Evolutionary conservation across 2,329 filamentous ascomycete genomes (phyloP).

Genomic region (Exophiala calicioides): DNA sequence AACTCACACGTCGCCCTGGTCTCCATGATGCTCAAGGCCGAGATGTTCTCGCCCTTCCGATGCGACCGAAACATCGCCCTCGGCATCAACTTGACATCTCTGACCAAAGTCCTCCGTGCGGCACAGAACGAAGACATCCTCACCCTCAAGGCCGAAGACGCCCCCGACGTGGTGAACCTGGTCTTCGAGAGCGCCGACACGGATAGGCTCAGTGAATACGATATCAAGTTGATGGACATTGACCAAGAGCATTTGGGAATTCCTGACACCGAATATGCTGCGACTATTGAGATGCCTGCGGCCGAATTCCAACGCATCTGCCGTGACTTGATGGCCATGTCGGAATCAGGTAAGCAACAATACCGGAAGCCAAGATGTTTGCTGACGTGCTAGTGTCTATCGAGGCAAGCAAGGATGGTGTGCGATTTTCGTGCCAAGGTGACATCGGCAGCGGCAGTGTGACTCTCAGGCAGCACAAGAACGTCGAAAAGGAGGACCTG

Average conservation of each 20-base stretch:
- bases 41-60: conserved; percentile 90
- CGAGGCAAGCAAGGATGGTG: conserved; percentile 93
- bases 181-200: conserved; percentile 87
- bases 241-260: conserved; percentile 99
- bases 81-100: conserved; percentile 91
- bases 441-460: conserved; percentile 96
- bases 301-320: conserved; percentile 93
- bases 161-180: conserved; percentile 91
- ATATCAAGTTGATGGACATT: conserved; percentile 99
- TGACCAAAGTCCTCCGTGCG: conserved; percentile 95
- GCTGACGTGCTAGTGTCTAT: conserved; percentile 70
- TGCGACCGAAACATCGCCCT: conserved; percentile 99
- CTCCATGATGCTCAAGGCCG: conserved; percentile 97
- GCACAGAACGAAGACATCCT: conserved; percentile 93
- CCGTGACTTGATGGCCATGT: conserved; percentile 85
- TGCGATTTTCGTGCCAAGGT: conserved; percentile 90
- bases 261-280: conserved; percentile 96
- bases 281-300: conserved; percentile 85
- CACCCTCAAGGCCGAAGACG: conserved; percentile 96
- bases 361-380: neutral
- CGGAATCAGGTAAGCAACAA: conserved; percentile 79
- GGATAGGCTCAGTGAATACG: conserved; percentile 96
- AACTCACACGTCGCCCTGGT: conserved; percentile 99
- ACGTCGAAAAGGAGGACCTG: conserved; percentile 82
- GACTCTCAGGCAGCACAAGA: conserved; percentile 82